Evolutionary conservation across 2,329 filamentous ascomycete genomes (phyloP).

Genomic region (Trichoderma sp.): DNA sequence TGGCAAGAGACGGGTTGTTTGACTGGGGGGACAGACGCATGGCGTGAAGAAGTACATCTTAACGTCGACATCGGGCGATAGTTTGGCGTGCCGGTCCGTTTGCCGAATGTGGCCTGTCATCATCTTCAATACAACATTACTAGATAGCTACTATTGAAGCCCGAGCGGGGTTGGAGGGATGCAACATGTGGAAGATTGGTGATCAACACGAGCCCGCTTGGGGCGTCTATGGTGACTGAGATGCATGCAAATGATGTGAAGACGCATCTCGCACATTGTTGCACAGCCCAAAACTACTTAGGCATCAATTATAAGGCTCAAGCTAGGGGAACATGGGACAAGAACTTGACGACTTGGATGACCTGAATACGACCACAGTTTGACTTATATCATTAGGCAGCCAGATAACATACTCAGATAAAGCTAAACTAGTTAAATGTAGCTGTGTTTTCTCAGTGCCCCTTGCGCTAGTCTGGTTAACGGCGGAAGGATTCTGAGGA

Average conservation of each 20-base stretch:
- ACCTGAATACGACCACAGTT: not conserved
- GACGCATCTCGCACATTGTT: not conserved
- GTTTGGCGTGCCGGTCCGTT: not conserved
- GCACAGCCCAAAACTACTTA: not conserved
- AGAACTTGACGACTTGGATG: not conserved
- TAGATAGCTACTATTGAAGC: not conserved
- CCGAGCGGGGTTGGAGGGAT: not conserved
- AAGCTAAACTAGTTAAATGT: not conserved
- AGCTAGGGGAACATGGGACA: not conserved
- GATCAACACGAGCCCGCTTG: not conserved
- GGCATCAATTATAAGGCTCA: not conserved
- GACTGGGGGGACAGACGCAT: not conserved
- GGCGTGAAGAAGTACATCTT: not conserved
- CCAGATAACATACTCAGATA: not conserved
- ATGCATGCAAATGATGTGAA: not conserved
- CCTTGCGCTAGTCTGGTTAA: not conserved
- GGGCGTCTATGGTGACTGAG: not conserved
- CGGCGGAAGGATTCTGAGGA: not conserved
- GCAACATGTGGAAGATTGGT: not conserved
- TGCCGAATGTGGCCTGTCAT: not conserved
- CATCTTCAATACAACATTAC: not conserved
- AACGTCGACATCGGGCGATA: not conserved
- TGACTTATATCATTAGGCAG: not conserved
- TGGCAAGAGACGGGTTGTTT: not conserved
- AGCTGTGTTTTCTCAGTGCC: not conserved